phyloP scores from a whole-genome alignment of 179 eudicot genomes.

The Patellifolia procumbens region DNA sequence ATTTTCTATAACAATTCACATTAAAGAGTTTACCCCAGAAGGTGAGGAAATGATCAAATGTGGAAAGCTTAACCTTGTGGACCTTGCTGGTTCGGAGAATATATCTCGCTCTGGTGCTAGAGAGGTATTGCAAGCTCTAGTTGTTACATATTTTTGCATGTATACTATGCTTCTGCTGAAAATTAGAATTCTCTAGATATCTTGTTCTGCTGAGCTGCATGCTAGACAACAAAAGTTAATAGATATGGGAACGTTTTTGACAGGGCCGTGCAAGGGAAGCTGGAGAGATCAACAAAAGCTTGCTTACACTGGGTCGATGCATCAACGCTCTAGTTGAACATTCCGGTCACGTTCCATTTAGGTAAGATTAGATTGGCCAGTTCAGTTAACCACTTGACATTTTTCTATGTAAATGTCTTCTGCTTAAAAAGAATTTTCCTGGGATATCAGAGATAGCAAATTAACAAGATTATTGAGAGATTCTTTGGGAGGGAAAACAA shows the following conservation, averaged over 20 bases:
- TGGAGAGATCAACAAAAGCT: conserved; percentile 96
- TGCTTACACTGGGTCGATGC: conserved; percentile 94
- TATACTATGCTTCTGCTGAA: neutral
- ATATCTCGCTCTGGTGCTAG: conserved; percentile 93
- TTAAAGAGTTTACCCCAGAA: conserved; percentile 89
- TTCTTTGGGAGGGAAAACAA: conserved; percentile 96
- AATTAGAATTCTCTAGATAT: neutral
- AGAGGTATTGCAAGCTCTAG: conserved; percentile 55
- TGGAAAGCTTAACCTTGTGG: conserved; percentile 97
- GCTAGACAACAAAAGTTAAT: conserved; percentile 6
- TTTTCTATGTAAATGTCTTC: conserved; percentile 5
- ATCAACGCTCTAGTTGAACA: conserved; percentile 94
- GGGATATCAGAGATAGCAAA: conserved; percentile 76
- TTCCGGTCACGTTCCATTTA: conserved; percentile 92
- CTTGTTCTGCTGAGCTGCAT: neutral
- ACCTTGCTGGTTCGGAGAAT: conserved; percentile 99
- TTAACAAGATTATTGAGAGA: conserved; percentile 94
- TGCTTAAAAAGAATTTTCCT: conserved; percentile 11
- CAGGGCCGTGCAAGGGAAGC: conserved; percentile 98
- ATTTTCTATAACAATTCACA: conserved; percentile 90
- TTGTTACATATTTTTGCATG: neutral
- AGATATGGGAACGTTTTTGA: conserved; percentile 16
- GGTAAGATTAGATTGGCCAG: conserved; percentile 40
- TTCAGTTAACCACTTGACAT: neutral
- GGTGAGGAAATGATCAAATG: conserved; percentile 94